Evolutionary conservation across 495 filamentous ascomycete genomes (phyloP).

Genomic region (Hypomontagnella monticulosa): DNA sequence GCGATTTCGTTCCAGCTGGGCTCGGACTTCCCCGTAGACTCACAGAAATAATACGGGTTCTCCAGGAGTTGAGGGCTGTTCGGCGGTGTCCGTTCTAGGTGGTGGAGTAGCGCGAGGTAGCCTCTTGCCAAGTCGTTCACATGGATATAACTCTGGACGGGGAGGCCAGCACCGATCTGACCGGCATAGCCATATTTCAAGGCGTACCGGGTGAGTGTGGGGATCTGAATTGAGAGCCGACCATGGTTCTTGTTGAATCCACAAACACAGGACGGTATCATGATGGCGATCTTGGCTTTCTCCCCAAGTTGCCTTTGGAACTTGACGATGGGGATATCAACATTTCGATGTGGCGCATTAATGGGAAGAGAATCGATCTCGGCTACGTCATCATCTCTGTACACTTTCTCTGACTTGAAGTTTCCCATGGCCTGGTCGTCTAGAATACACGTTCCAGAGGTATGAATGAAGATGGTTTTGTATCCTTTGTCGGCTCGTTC

Average conservation of each 20-base stretch:
- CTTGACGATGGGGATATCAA: constrained; percentile 53
- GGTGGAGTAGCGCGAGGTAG: constrained; percentile 63
- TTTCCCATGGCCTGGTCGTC: constrained; percentile 32
- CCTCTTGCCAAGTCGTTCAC: constrained; percentile 74
- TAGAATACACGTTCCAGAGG: constrained; percentile 45
- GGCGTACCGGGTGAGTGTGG: constrained; percentile 62
- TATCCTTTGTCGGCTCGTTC: constrained; percentile 42
- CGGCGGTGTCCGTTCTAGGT: constrained; percentile 66
- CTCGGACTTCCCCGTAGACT: constrained; percentile 64
- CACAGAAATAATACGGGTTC: constrained; percentile 74
- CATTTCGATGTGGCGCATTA: constrained; percentile 50
- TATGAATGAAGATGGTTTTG: constrained; percentile 53
- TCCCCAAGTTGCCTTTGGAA: constrained; percentile 43
- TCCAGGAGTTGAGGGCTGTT: constrained; percentile 71
- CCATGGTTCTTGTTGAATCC: constrained; percentile 60
- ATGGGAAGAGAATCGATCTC: constrained; percentile 50
- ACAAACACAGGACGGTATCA: constrained; percentile 82
- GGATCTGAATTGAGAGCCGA: constrained; percentile 71
- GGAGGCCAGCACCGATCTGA: constrained; percentile 69
- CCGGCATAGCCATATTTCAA: constrained; percentile 70
- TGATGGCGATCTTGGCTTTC: constrained; percentile 69
- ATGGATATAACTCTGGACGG: constrained; percentile 76
- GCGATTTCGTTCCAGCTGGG: constrained; percentile 76
- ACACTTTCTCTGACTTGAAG: constrained; percentile 47
- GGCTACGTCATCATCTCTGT: constrained; percentile 44